Evolutionary conservation across 106 monocot genomes (phyloP).

Genomic region (Dioscorea dumetorum): DNA sequence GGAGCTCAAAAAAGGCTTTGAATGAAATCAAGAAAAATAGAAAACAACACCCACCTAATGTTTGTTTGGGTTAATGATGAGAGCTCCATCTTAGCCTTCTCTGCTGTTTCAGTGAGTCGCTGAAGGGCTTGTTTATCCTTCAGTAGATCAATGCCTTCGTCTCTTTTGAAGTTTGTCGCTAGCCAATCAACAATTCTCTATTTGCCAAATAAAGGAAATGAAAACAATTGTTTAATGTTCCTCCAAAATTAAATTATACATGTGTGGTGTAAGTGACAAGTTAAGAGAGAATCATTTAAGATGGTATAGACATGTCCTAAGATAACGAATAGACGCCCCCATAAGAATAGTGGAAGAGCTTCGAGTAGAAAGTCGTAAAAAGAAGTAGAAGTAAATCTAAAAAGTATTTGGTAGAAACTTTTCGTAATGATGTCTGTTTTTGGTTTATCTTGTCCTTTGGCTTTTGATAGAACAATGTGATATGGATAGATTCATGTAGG

Average conservation of each 20-base stretch:
- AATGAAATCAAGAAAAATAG: neutral
- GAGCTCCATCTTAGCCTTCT: constrained; percentile 91
- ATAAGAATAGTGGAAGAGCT: no score
- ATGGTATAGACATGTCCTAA: no score
- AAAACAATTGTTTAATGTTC: neutral
- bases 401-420: no score
- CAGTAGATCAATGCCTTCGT: constrained; percentile 85
- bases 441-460: no score
- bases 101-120: constrained; percentile 82
- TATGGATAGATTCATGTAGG: no score
- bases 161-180: constrained; percentile 55
- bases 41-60: constrained; percentile 40
- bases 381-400: no score
- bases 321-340: no score
- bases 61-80: constrained; percentile 81
- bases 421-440: no score
- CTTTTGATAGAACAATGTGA: no score
- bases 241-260: neutral
- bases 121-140: constrained; percentile 94
- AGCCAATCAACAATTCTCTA: constrained; percentile 92
- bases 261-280: no score
- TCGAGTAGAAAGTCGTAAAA: no score
- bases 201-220: neutral
- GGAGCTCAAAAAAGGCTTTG: neutral
- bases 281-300: no score